Evolutionary conservation across 768 basidiomycete species (phyloP).

Genomic region (Clathrus columnatus): DNA sequence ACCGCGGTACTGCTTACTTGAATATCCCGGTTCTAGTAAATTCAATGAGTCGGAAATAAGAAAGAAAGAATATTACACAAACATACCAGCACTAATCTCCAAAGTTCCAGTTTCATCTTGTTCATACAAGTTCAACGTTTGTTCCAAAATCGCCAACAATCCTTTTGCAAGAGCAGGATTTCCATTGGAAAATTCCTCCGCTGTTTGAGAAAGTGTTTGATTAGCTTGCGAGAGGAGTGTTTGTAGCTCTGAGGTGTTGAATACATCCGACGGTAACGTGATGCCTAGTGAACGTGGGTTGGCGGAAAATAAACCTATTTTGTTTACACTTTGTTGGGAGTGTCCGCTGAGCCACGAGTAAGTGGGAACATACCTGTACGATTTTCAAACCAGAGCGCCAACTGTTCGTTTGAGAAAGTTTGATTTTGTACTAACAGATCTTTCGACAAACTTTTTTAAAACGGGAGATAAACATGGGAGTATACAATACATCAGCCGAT

Average conservation of each 20-base stretch:
- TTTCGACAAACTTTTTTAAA: slow-evolving; percentile 3
- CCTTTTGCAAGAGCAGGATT: slow-evolving; percentile 11
- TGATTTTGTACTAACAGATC: slow-evolving; percentile 4
- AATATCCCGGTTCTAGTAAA: slow-evolving; percentile 10
- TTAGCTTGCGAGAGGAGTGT: not conserved
- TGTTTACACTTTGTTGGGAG: not conserved
- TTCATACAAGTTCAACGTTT: slow-evolving; percentile 7
- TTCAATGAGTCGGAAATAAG: too few species aligned
- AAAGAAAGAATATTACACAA: not conserved
- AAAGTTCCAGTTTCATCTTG: slow-evolving; percentile 4
- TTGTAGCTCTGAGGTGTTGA: not conserved
- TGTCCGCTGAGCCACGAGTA: not conserved
- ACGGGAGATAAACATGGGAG: too few species aligned
- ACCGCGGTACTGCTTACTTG: not conserved
- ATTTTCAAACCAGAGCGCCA: slow-evolving; percentile 11
- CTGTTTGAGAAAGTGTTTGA: not conserved
- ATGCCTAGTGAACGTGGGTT: slow-evolving; percentile 8
- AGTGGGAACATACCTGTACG: slow-evolving; percentile 1
- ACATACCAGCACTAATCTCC: slow-evolving; percentile 9
- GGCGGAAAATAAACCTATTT: slow-evolving; percentile 8
- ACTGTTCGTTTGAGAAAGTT: slow-evolving; percentile 9
- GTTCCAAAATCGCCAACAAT: slow-evolving; percentile 4
- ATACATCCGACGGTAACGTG: slow-evolving; percentile 9
- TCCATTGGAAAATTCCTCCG: slow-evolving; percentile 8
- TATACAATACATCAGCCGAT: not conserved